Evolutionary conservation across 345 rosid genomes (phyloP).

Genomic region (Euclidium syriacum): DNA sequence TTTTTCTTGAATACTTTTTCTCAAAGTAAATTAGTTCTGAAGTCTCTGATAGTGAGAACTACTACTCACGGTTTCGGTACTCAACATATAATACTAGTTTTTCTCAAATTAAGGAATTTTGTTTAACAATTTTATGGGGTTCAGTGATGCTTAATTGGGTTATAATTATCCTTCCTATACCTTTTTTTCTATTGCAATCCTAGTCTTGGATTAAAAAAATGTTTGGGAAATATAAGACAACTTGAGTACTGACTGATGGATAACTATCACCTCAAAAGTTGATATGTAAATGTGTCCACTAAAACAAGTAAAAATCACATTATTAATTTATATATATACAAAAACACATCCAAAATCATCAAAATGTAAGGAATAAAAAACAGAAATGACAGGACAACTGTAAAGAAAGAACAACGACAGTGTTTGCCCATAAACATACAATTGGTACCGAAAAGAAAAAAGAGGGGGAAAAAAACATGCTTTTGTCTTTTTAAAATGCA

Average conservation of each 20-base stretch:
- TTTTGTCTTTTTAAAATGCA: conserved; percentile 18
- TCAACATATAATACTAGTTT: neutral
- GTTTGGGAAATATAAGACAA: neutral
- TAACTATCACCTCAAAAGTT: conserved; percentile 8
- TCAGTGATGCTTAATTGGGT: neutral
- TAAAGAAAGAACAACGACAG: conserved; percentile 26
- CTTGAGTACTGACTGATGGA: conserved; percentile 5
- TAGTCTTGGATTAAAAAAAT: neutral
- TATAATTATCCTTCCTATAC: neutral
- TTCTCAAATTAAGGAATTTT: neutral
- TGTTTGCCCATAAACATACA: conserved; percentile 30
- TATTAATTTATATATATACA: conserved; percentile 3
- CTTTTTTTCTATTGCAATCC: neutral
- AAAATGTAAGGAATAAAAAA: conserved; percentile 4
- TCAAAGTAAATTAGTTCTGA: neutral
- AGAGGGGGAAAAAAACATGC: neutral
- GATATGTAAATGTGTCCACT: neutral
- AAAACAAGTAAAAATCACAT: neutral
- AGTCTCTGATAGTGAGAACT: neutral
- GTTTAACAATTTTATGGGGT: neutral
- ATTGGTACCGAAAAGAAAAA: neutral
- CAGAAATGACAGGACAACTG: conserved; percentile 26
- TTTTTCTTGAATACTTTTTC: too few relatives aligned
- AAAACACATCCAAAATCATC: neutral
- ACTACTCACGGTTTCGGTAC: neutral